Evolutionary conservation across 2,329 filamentous ascomycete species (phyloP).

Genomic region (Colletotrichum tofieldiae): DNA sequence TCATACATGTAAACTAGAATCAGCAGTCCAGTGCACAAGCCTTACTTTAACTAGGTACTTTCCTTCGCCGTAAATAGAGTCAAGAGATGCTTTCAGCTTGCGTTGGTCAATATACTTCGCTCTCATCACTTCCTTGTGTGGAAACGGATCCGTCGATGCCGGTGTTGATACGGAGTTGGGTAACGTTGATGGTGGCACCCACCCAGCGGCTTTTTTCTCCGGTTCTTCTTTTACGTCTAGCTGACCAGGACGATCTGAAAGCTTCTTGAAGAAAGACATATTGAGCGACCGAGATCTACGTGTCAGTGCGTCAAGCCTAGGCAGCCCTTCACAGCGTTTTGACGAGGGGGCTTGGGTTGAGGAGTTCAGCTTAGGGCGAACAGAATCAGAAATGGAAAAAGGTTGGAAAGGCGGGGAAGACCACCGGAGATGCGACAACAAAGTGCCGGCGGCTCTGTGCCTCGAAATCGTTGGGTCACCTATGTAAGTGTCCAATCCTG

Average conservation of each 20-base stretch:
- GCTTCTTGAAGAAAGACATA: neutral
- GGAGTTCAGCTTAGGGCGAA: neutral
- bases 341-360: neutral
- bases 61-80: constrained; percentile 15
- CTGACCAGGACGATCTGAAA: neutral
- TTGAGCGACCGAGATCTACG: too few relatives aligned
- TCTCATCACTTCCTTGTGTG: neutral
- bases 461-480: constrained; percentile 6
- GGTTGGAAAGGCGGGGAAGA: neutral
- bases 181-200: neutral
- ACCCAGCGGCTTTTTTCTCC: neutral
- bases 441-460: neutral
- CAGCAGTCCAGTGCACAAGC: neutral
- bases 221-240: neutral
- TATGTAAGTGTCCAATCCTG: constrained; percentile 7
- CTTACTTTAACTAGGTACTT: constrained; percentile 24
- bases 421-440: neutral
- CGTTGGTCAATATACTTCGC: constrained; percentile 14
- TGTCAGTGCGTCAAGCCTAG: neutral
- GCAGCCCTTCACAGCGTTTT: constrained; percentile 25
- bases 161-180: neutral
- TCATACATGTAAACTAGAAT: neutral
- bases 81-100: constrained; percentile 12
- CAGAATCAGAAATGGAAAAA: constrained; percentile 5
- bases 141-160: neutral